phyloP scores from a whole-genome alignment of 768 basidiomycete genomes.

The Boletus eberwhitei region DNA sequence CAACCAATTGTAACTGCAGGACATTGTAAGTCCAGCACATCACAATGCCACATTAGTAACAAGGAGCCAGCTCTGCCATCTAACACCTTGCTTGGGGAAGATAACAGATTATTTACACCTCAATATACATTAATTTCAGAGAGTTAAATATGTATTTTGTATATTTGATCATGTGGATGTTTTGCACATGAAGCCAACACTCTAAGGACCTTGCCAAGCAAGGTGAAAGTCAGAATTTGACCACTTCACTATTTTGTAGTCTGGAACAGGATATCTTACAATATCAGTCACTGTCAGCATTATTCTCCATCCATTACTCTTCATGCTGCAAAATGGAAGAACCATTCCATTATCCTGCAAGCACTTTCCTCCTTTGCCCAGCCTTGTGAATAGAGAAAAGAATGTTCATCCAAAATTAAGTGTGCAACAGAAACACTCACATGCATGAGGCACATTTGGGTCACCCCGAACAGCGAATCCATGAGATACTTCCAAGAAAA shows the following conservation, averaged over 20 bases:
- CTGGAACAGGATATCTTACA: background rate
- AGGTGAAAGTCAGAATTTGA: background rate
- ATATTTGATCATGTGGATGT: too few relatives aligned
- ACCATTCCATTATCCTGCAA: constrained; percentile 47
- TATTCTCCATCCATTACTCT: background rate
- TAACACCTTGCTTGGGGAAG: too few relatives aligned
- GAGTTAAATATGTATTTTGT: too few relatives aligned
- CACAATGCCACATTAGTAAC: background rate
- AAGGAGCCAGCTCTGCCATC: too few relatives aligned
- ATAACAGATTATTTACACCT: too few relatives aligned
- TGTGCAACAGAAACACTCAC: constrained; percentile 9
- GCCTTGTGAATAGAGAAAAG: constrained; percentile 29
- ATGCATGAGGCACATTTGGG: constrained; percentile 9
- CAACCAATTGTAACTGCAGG: background rate
- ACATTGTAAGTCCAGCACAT: background rate
- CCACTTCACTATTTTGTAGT: background rate
- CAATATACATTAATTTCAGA: too few relatives aligned
- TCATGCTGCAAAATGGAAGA: constrained; percentile 37
- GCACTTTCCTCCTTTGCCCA: constrained; percentile 62
- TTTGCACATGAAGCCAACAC: too few relatives aligned
- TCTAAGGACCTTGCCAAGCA: too few relatives aligned
- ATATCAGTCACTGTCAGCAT: background rate
- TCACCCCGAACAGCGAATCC: constrained; percentile 28
- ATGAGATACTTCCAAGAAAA: constrained; percentile 45
- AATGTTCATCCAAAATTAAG: background rate